These are phyloP conservation scores for Citrus maxima DNA, from an alignment of 345 rosid species.

Conservation along the genomic window DNA sequence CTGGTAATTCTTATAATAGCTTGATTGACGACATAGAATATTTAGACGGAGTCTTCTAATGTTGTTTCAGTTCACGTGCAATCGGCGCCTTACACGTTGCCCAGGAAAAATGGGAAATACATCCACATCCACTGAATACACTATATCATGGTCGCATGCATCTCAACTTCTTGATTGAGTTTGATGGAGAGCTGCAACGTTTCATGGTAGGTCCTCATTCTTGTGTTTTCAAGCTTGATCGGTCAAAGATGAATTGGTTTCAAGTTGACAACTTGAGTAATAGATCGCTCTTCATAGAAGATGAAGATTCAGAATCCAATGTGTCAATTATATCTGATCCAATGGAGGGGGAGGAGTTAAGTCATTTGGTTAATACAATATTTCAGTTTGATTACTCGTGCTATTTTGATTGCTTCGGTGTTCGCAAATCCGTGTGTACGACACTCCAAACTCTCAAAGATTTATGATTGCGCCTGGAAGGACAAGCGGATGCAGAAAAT, in stretches of 20 bases:
- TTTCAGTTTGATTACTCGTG: too few relatives aligned
- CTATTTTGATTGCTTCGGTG: too few relatives aligned
- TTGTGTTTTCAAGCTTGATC: background rate
- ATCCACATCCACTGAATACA: background rate
- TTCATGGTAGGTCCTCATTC: too few relatives aligned
- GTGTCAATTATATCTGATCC: background rate
- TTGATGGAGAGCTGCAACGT: background rate
- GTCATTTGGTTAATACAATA: too few relatives aligned
- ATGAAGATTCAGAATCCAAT: too few relatives aligned
- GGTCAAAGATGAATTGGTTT: background rate
- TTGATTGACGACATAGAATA: background rate
- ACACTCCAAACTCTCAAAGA: too few relatives aligned
- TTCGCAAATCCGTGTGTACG: too few relatives aligned
- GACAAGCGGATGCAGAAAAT: too few relatives aligned
- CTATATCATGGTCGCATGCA: too few relatives aligned
- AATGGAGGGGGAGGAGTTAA: background rate
- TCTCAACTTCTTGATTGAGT: background rate
- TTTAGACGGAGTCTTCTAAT: background rate
- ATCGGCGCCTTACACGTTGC: background rate
- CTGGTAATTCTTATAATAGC: too few relatives aligned
- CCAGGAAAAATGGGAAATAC: background rate
- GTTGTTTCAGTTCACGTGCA: background rate
- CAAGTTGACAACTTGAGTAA: background rate
- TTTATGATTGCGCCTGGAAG: too few relatives aligned
- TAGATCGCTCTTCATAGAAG: background rate